A percentile compares a stretch with the other conserved stretches of the same genome.
These are phyloP conservation scores for Coniophora puteana DNA, from an alignment of 1,284 basidiomycete genomes.

Conservation along the genomic window DNA sequence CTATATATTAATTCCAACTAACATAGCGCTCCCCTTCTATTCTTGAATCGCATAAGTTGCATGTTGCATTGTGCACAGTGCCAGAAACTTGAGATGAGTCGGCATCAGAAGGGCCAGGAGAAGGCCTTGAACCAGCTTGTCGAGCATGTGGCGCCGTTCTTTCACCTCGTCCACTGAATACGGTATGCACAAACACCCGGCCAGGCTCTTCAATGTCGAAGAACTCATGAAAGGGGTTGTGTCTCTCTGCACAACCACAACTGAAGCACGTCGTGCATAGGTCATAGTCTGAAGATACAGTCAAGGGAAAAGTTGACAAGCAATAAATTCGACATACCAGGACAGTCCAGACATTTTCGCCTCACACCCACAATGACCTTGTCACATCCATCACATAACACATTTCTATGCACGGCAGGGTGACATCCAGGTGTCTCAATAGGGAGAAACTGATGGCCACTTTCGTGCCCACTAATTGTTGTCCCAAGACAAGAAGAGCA, in stretches of 20 bases:
- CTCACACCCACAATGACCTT: conserved; percentile 54
- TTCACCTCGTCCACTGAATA: conserved; percentile 39
- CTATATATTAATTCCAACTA: conserved; percentile 31
- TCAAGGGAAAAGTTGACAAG: conserved; percentile 2
- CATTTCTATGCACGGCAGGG: conserved; percentile 30
- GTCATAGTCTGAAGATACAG: conserved; percentile 54
- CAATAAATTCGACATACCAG: conserved; percentile 35
- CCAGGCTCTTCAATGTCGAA: conserved; percentile 63
- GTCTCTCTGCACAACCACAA: conserved; percentile 39
- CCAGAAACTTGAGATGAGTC: conserved; percentile 5
- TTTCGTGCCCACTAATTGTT: no score
- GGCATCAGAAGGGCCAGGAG: conserved; percentile 12
- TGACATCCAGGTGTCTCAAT: not conserved
- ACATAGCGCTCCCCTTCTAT: conserved; percentile 71
- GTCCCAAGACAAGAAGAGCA: no score
- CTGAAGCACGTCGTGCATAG: conserved; percentile 58
- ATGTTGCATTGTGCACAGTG: conserved; percentile 51
- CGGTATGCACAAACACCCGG: conserved; percentile 58
- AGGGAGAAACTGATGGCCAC: no score
- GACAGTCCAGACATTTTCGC: conserved; percentile 75
- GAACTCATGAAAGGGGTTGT: conserved; percentile 66
- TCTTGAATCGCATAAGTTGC: conserved; percentile 71
- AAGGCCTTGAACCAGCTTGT: conserved; percentile 3
- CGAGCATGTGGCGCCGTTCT: not conserved
- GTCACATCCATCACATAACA: conserved; percentile 59